Evolutionary conservation across 768 basidiomycete genomes (phyloP), one percentile per base, ranked within the genome.

Genomic region (Tulasnella sp.): DNA sequence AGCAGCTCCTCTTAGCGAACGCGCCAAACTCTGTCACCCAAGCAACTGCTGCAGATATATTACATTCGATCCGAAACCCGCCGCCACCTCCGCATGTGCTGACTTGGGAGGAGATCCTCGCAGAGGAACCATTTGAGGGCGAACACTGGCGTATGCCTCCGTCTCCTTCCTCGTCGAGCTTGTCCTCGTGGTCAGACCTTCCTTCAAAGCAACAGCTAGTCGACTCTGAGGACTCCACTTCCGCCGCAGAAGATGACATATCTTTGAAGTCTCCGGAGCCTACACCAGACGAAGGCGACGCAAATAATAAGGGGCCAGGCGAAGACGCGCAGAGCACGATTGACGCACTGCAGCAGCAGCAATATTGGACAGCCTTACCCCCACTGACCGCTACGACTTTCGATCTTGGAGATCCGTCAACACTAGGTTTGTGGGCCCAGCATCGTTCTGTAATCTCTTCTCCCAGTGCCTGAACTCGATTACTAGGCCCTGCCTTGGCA

Each of bases 111-210:
- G 86, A 89, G n/a, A 94, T 95, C 71, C 86, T 94, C 19, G 87
- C 87, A 0, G 93, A 93, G 79, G 93, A 94, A 76, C 92, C 93
- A 3, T 91, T 93, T 78, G 91, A 94, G 82, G 93, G 91, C 19
- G 89, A 94, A 78, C 93, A 94, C 80, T 94, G 93, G 93, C 88
- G 92, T 80, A 91, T 91, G 0, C 87, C 88, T n/a, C 88, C 88
- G 78, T 90, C 81, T 86, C 80, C 84, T 37, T 72, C 76, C 22
- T 34, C 52, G 8, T 54, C 69, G 22, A 71, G 69, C 29, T 37
- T 39, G 15, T 68, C 70, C 58, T 39, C 37, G 29, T 77, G 72
- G 58, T 40, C 64, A 52, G 76, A 72, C n/a, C 29, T n/a, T 45
- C 75, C 25, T 42, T 49, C 38, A 70, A 67, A 34, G 64, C 39